These are phyloP conservation scores for Parasarocladium wereldwijsianum DNA, from an alignment of 2,329 filamentous ascomycete genomes.

Conservation along the genomic window DNA sequence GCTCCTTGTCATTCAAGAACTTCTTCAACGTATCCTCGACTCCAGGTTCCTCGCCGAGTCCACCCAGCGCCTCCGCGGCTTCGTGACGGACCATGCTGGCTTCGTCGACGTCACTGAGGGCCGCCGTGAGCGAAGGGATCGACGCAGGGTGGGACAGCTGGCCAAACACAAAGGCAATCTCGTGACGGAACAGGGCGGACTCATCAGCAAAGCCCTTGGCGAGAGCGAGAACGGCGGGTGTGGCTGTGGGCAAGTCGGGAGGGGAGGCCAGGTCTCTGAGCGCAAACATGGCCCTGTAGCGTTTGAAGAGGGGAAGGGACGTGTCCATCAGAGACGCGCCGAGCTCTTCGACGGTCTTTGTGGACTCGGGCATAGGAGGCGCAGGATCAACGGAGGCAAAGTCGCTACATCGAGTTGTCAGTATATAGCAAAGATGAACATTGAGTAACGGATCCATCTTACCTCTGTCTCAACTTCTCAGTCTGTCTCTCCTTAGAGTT, in stretches of 20 bases:
- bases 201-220: conserved; percentile 73
- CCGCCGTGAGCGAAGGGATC: conserved; percentile 71
- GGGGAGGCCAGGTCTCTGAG: conserved; percentile 90
- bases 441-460: conserved; percentile 13
- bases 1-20: conserved; percentile 81
- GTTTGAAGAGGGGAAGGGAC: conserved; percentile 65
- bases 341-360: conserved; percentile 57
- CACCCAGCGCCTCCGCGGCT: conserved; percentile 89
- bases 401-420: conserved; percentile 44
- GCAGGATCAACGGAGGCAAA: conserved; percentile 94
- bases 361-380: conserved; percentile 65
- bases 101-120: conserved; percentile 66
- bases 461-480: conserved; percentile 77
- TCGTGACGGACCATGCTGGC: conserved; percentile 96
- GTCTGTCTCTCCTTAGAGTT: conserved; percentile 54
- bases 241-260: conserved; percentile 75
- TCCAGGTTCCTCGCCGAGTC: conserved; percentile 81
- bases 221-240: conserved; percentile 73
- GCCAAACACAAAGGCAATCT: conserved; percentile 96
- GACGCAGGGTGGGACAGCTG: conserved; percentile 94
- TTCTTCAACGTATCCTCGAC: conserved; percentile 73
- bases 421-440: conserved; percentile 10
- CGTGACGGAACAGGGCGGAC: conserved; percentile 90
- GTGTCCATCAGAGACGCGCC: conserved; percentile 68
- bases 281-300: conserved; percentile 97